phyloP scores from a whole-genome alignment of 148 eudicot species.

The Gaultheria prostrata region DNA sequence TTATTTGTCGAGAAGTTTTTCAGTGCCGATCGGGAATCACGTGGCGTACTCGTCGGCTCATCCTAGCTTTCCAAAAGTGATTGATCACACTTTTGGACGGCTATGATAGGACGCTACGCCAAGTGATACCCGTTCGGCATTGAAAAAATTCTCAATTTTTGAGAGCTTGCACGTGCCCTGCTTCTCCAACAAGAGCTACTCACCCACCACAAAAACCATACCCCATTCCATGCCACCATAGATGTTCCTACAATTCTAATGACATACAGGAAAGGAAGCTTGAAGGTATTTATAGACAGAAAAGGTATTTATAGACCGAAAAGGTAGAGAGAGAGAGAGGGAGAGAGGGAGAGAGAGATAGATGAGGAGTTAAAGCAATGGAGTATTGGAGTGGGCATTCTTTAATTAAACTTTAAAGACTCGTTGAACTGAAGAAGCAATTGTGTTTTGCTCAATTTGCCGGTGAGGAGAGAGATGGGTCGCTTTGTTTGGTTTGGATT shows the following conservation, averaged over 20 bases:
- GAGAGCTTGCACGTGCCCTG: conserved; percentile 89
- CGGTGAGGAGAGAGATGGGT: conserved; percentile 8
- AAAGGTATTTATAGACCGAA: not conserved
- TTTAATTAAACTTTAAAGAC: too few relatives aligned
- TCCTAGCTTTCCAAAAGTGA: too few relatives aligned
- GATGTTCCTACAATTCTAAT: not conserved
- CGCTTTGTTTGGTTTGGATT: too few relatives aligned
- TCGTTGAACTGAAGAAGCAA: conserved; percentile 8
- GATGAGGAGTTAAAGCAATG: conserved; percentile 12
- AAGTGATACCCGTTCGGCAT: too few relatives aligned
- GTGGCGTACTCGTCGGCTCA: too few relatives aligned
- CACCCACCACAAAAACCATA: conserved; percentile 30
- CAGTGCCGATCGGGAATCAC: too few relatives aligned
- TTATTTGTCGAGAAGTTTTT: too few relatives aligned
- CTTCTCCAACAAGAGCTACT: conserved; percentile 77
- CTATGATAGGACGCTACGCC: too few relatives aligned
- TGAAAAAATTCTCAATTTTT: not conserved
- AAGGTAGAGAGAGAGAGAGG: not conserved
- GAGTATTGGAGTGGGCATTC: conserved; percentile 40
- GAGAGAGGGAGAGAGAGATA: not conserved
- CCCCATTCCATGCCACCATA: not conserved
- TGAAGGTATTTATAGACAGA: conserved; percentile 9
- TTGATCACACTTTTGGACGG: too few relatives aligned
- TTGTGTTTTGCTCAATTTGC: not conserved
- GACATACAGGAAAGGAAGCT: too few relatives aligned